These are phyloP conservation scores for Botryotinia convoluta DNA, from an alignment of 2,329 filamentous ascomycete species.

Conservation along the genomic window DNA sequence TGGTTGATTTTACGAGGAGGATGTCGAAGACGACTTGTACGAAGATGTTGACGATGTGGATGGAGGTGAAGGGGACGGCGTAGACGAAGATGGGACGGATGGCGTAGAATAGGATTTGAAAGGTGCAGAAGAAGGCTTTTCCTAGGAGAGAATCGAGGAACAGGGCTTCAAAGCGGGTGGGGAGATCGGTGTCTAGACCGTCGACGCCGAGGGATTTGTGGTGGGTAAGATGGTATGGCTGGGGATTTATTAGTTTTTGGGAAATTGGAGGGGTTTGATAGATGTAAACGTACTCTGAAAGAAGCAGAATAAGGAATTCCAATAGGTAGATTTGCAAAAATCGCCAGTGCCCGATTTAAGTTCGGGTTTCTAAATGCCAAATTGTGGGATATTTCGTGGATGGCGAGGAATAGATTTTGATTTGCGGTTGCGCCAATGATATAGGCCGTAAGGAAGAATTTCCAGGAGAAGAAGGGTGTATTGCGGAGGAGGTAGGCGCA, in stretches of 20 bases:
- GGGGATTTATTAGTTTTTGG: conserved; percentile 30
- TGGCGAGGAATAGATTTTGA: conserved; percentile 97
- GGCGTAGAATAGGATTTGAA: conserved; percentile 99
- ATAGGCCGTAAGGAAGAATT: conserved; percentile 85
- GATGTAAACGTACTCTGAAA: conserved; percentile 65
- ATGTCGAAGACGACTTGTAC: conserved; percentile 78
- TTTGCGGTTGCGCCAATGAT: conserved; percentile 91
- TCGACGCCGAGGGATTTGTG: conserved; percentile 98
- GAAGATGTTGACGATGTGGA: conserved; percentile 79
- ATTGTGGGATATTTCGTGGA: conserved; percentile 98
- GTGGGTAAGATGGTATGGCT: conserved; percentile 97
- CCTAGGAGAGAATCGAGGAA: conserved; percentile 93
- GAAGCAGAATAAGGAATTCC: conserved; percentile 94
- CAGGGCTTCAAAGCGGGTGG: conserved; percentile 84
- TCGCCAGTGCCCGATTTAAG: conserved; percentile 81
- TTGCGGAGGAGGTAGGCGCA: conserved; percentile 76
- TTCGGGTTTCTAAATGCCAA: conserved; percentile 80
- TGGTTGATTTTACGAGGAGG: conserved; percentile 56
- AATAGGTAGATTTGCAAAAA: conserved; percentile 94
- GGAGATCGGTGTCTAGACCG: conserved; percentile 92
- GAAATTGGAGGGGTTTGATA: neutral
- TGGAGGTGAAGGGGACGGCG: conserved; percentile 78
- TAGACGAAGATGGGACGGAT: conserved; percentile 94
- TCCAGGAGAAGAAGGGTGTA: conserved; percentile 76
- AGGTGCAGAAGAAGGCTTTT: conserved; percentile 98